A percentile compares a stretch with the other conserved stretches of the same genome.
phyloP scores from a whole-genome alignment of 2,329 filamentous ascomycete genomes.

The Colletotrichum sp. region DNA sequence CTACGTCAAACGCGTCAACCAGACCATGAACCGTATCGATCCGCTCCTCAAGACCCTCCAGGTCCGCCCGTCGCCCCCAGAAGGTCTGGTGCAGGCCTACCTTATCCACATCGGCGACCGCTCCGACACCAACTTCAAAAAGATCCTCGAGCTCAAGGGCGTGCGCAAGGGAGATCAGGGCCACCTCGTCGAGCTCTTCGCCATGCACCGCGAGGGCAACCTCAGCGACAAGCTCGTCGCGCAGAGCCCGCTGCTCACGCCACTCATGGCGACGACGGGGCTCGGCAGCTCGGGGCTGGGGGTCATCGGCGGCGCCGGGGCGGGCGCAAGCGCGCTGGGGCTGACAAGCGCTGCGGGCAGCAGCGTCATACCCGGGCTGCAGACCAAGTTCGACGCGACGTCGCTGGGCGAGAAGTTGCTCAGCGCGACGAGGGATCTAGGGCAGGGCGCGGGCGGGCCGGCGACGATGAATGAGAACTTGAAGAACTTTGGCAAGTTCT shows the following conservation, averaged over 20 bases:
- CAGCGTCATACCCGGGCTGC: constrained; percentile 39
- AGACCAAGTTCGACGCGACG: constrained; percentile 77
- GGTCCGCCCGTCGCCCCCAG: constrained; percentile 87
- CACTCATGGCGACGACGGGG: constrained; percentile 58
- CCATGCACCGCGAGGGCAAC: constrained; percentile 78
- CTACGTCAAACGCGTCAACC: constrained; percentile 86
- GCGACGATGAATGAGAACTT: constrained; percentile 90
- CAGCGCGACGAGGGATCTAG: constrained; percentile 86
- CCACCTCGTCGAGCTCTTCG: constrained; percentile 85
- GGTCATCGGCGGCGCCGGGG: constrained; percentile 47
- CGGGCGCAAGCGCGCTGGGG: constrained; percentile 46
- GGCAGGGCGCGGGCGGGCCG: constrained; percentile 43
- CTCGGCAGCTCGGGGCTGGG: constrained; percentile 35
- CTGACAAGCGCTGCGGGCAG: constrained; percentile 31
- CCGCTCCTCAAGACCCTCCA: constrained; percentile 95
- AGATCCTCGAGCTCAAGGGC: constrained; percentile 94
- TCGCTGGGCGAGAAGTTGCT: constrained; percentile 87
- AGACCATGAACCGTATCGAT: constrained; percentile 85
- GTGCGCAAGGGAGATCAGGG: constrained; percentile 84
- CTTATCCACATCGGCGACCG: constrained; percentile 95
- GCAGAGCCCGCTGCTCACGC: constrained; percentile 73
- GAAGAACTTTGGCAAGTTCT: constrained; percentile 96
- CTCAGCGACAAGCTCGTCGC: constrained; percentile 72
- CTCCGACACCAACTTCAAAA: constrained; percentile 93
- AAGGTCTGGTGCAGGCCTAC: constrained; percentile 95